These are phyloP conservation scores for Ampelomyces quisqualis DNA, from an alignment of 2,329 filamentous ascomycete species.

Conservation along the genomic window DNA sequence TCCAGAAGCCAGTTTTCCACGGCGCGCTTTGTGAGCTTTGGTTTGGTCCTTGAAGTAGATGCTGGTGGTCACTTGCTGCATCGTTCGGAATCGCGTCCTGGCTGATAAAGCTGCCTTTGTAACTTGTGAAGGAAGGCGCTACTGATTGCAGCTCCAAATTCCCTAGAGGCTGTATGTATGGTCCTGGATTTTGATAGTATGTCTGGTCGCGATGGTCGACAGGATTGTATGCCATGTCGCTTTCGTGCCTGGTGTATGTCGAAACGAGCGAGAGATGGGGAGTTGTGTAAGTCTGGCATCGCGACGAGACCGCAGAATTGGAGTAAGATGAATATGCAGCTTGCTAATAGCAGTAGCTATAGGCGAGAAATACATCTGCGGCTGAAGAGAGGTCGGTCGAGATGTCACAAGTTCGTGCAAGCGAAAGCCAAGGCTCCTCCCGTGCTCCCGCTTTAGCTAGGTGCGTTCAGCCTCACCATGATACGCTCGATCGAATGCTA, in stretches of 20 bases:
- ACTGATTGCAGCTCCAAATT: background rate
- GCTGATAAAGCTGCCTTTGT: background rate
- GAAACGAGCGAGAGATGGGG: background rate
- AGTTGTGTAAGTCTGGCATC: background rate
- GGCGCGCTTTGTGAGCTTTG: background rate
- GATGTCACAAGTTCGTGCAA: too few species aligned
- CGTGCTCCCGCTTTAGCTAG: too few species aligned
- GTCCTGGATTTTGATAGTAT: background rate
- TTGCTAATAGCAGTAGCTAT: background rate
- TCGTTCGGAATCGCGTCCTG: background rate
- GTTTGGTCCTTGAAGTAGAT: background rate
- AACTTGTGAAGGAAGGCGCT: constrained; percentile 1
- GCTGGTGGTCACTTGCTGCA: background rate
- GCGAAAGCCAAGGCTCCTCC: too few species aligned
- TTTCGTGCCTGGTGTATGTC: background rate
- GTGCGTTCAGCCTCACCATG: too few species aligned
- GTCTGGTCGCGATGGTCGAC: background rate
- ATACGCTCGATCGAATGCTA: too few species aligned
- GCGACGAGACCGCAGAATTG: background rate
- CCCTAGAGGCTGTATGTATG: background rate
- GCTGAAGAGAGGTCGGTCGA: constrained; percentile 2
- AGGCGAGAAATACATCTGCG: background rate
- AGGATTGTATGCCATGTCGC: constrained; percentile 1
- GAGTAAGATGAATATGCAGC: background rate
- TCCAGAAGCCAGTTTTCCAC: constrained; percentile 5